Percentiles rank a stretch among this genome's conserved stretches.
Evolutionary conservation across 2,329 filamentous ascomycete genomes (phyloP).

Genomic region (Chalaropsis ovoidea): DNA sequence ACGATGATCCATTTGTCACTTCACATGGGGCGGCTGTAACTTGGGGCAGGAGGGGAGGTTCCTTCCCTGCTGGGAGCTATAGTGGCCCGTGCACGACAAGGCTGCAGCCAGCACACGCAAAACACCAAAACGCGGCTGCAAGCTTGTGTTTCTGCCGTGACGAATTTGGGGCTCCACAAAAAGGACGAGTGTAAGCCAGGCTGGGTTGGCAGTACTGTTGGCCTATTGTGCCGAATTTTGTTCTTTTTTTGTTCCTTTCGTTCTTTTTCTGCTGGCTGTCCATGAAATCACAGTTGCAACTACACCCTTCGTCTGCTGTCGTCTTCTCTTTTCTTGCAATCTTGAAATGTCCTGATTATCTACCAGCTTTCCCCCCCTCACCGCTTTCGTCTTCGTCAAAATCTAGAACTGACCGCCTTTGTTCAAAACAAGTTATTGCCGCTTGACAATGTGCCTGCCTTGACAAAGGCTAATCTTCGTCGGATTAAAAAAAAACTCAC

Average conservation of each 20-base stretch:
- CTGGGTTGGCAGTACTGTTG: neutral
- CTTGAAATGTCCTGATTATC: constrained; percentile 12
- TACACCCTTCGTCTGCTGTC: neutral
- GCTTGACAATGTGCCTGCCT: neutral
- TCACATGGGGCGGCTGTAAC: neutral
- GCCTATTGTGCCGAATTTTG: neutral
- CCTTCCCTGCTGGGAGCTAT: constrained; percentile 18
- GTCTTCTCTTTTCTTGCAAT: neutral
- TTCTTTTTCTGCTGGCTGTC: neutral
- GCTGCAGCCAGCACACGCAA: constrained; percentile 26
- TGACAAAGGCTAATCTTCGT: neutral
- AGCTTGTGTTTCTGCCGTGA: neutral
- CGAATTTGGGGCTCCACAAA: constrained; percentile 11
- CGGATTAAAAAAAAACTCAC: neutral
- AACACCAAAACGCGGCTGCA: neutral
- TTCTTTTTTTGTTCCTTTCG: neutral
- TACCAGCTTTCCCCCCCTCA: neutral
- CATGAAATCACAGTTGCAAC: neutral
- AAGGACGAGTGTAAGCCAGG: neutral
- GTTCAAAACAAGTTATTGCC: constrained; percentile 13
- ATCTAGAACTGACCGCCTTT: neutral
- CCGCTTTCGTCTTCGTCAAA: neutral
- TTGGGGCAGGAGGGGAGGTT: constrained; percentile 20
- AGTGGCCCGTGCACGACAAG: constrained; percentile 23
- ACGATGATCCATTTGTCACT: neutral